phyloP scores from a whole-genome alignment of 345 rosid species.

The Salix udensis region DNA sequence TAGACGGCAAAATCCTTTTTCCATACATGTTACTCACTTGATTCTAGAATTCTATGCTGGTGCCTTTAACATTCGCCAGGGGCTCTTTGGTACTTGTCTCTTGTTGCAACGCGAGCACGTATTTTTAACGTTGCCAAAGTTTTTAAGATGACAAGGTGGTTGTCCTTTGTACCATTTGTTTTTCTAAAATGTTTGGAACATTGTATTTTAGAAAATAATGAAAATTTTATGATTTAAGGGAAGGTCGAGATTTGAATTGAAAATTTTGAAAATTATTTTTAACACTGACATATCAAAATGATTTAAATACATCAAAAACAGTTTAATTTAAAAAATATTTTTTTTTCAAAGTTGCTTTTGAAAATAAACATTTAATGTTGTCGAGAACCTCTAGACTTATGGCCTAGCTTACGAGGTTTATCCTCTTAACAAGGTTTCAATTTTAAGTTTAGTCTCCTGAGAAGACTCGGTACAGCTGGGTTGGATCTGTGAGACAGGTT shows the following conservation, averaged over 20 bases:
- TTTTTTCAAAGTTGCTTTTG: too few relatives aligned
- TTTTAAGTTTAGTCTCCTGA: too few relatives aligned
- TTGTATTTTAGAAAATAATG: not conserved
- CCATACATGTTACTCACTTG: not conserved
- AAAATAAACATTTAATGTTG: too few relatives aligned
- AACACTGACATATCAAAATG: too few relatives aligned
- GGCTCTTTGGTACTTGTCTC: not conserved
- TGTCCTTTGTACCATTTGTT: not conserved
- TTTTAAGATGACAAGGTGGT: not conserved
- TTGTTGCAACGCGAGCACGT: not conserved
- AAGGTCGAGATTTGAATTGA: not conserved
- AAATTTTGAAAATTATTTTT: not conserved
- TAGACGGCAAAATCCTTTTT: not conserved
- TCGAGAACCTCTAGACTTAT: too few relatives aligned
- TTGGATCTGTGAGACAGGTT: too few relatives aligned
- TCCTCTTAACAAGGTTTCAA: too few relatives aligned
- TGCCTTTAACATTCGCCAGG: not conserved
- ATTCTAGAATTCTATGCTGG: not conserved
- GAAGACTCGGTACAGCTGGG: too few relatives aligned
- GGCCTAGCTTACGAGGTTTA: too few relatives aligned
- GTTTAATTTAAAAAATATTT: too few relatives aligned
- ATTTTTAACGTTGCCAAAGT: not conserved
- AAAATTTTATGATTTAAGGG: not conserved
- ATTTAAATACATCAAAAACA: too few relatives aligned
- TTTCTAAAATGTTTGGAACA: not conserved